Evolutionary conservation across 345 rosid genomes (phyloP), one percentile per base, ranked within the genome.

Genomic region (Noccaea bulbosa): DNA sequence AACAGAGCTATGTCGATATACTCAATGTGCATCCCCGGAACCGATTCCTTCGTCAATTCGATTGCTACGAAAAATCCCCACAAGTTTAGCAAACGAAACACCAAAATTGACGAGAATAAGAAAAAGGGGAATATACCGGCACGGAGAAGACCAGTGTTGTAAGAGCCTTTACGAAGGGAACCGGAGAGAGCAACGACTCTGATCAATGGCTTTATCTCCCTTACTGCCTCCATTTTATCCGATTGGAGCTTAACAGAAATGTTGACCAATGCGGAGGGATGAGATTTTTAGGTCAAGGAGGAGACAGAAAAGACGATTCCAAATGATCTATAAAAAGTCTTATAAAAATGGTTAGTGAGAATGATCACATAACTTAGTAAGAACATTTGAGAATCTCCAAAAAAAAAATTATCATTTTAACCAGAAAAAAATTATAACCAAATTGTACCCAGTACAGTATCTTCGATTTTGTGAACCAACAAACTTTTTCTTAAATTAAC

Each of bases 161-260:
- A 83, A 57, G 97, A 93, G 5, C 72, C 88, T 74, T 88, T 81
- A 2, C 92, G 91, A 30, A 90, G 88, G 40, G 97, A 90, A 11
- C 98, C 97, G 44, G 90, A 93, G 22, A 93, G 43, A 48, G 96
- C 96, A 4, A 85, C 96, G 8, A 87, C 82, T 70, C 83, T 87
- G 68, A 90, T 83, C 24, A 66, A 71, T 30, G 90, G 75, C 27
- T 78, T 77, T 5, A 75, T 67, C 64, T 81, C 75, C 12, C 49
- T 50, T 6, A 65, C 72, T 38, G 79, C 81, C 67, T 79, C 90
- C 85, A 84, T 85, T 22, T 11, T 34, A 32, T 39, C 61, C 65
- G 56, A 15, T 48, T 12, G 12, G n/a, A 50, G 37, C 2, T 50
- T 37, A 6, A 62, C n/a, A 39, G 38, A 53, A 53, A 32, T 52